These are phyloP conservation scores for Zygotorulaspora danielsina DNA, from an alignment of 805 yeast species.

Conservation along the genomic window DNA sequence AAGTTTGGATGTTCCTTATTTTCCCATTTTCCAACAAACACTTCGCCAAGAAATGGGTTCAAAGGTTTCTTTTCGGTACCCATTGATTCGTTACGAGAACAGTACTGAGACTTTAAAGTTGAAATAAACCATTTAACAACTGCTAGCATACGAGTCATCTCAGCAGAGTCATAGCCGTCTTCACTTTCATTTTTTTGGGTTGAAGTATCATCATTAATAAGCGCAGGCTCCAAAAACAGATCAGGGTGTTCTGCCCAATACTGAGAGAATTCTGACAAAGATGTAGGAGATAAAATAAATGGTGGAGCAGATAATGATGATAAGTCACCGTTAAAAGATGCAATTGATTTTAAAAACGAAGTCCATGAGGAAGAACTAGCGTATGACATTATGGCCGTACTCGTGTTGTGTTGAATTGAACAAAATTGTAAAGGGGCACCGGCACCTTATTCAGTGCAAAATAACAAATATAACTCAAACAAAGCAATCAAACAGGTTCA, in stretches of 20 bases:
- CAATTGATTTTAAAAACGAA: constrained; percentile 81
- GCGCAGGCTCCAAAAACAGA: constrained; percentile 67
- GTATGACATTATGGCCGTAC: constrained; percentile 29
- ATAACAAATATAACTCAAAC: not conserved
- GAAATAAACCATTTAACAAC: constrained; percentile 90
- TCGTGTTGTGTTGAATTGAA: not conserved
- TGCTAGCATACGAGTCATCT: constrained; percentile 54
- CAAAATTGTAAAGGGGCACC: constrained; percentile 1
- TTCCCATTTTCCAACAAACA: constrained; percentile 85
- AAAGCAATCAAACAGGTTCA: not conserved
- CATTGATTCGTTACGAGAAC: constrained; percentile 83
- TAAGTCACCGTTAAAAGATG: constrained; percentile 89
- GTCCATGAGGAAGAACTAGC: constrained; percentile 70
- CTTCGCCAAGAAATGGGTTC: constrained; percentile 93
- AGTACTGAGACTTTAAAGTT: constrained; percentile 87
- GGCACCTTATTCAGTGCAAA: not conserved
- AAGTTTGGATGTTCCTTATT: constrained; percentile 48
- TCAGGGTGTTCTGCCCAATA: constrained; percentile 96
- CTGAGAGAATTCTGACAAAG: constrained; percentile 85
- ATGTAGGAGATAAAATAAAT: constrained; percentile 85
- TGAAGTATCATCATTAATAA: constrained; percentile 28
- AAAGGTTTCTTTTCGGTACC: constrained; percentile 97
- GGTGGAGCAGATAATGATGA: constrained; percentile 97
- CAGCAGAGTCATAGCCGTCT: constrained; percentile 44
- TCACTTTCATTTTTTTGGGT: constrained; percentile 25